These are phyloP conservation scores for Parathielavia appendiculata DNA, from an alignment of 495 filamentous ascomycete species.

Conservation along the genomic window DNA sequence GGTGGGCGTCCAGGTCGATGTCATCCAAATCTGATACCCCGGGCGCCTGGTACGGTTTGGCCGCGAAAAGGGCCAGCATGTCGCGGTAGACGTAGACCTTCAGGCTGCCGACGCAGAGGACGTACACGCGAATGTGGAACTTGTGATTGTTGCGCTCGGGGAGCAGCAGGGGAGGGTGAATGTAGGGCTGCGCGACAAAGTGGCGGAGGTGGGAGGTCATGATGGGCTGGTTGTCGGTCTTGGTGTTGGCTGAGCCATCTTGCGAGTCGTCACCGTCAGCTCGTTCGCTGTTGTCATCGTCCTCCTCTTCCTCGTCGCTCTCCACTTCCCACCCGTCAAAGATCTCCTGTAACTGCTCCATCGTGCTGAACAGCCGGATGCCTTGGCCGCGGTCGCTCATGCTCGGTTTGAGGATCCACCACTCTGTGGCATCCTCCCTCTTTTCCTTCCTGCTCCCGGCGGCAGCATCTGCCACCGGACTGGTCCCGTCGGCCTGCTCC, in stretches of 20 bases:
- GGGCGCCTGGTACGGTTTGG: conserved; percentile 53
- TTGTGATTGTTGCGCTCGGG: conserved; percentile 60
- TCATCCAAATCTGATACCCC: too few relatives aligned
- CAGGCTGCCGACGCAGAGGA: conserved; percentile 70
- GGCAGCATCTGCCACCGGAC: neutral
- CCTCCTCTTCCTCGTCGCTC: conserved; percentile 55
- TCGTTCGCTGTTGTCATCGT: conserved; percentile 35
- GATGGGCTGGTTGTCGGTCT: conserved; percentile 47
- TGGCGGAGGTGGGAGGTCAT: conserved; percentile 89
- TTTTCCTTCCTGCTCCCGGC: neutral
- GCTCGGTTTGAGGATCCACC: conserved; percentile 97
- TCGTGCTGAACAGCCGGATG: conserved; percentile 78
- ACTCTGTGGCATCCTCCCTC: conserved; percentile 47
- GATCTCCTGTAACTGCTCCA: conserved; percentile 71
- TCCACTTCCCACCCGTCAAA: conserved; percentile 83
- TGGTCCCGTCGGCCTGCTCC: conserved; percentile 23
- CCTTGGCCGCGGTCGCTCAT: conserved; percentile 97
- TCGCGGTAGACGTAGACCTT: conserved; percentile 80
- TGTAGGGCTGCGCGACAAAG: conserved; percentile 95
- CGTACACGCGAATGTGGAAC: conserved; percentile 93
- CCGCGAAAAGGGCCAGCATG: conserved; percentile 91
- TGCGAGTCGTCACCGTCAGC: conserved; percentile 11
- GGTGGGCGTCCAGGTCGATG: conserved; percentile 64
- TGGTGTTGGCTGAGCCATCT: conserved; percentile 6
- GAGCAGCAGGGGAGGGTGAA: conserved; percentile 79